A percentile compares a stretch with the other conserved stretches of the same genome.
Conservation (phyloP, 495 filamentous ascomycete genomes). For the Aspergillus diversus region DNA sequence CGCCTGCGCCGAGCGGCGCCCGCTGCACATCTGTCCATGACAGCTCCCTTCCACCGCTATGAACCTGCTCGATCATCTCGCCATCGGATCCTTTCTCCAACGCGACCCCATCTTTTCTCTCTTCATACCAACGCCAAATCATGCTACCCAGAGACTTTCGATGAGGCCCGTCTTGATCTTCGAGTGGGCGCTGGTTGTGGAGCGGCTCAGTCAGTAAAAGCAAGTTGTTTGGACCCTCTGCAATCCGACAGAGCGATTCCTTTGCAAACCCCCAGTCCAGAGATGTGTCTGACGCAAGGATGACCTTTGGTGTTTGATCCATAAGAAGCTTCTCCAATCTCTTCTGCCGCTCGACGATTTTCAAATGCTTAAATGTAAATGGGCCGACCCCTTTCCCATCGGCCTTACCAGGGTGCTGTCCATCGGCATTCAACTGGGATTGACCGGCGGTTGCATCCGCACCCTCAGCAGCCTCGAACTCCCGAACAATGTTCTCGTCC, state of each 20-base stretch:
- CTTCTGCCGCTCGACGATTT: conserved; percentile 74
- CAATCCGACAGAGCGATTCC: conserved; percentile 75
- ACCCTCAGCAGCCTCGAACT: conserved; percentile 80
- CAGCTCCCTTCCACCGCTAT: conserved; percentile 65
- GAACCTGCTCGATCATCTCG: conserved; percentile 65
- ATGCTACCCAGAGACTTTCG: conserved; percentile 54
- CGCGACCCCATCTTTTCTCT: conserved; percentile 64
- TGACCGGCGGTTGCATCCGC: conserved; percentile 48
- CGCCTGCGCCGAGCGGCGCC: conserved; percentile 68
- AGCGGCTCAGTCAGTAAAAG: conserved; percentile 79
- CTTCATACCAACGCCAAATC: conserved; percentile 76
- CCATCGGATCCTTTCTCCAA: conserved; percentile 59
- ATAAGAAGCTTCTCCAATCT: conserved; percentile 67
- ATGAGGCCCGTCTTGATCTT: conserved; percentile 36
- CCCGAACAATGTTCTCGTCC: conserved; percentile 88
- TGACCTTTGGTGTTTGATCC: conserved; percentile 65
- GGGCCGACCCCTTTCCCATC: conserved; percentile 63
- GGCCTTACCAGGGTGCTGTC: conserved; percentile 38
- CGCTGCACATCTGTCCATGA: conserved; percentile 61
- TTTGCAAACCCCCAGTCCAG: conserved; percentile 95
- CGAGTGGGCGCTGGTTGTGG: conserved; percentile 45
- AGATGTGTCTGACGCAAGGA: conserved; percentile 87
- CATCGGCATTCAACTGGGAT: conserved; percentile 43
- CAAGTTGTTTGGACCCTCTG: conserved; percentile 74
- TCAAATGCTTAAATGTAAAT: conserved; percentile 88